Conservation (phyloP, 305 asterid genomes). For the Fraxinus ornus region DNA sequence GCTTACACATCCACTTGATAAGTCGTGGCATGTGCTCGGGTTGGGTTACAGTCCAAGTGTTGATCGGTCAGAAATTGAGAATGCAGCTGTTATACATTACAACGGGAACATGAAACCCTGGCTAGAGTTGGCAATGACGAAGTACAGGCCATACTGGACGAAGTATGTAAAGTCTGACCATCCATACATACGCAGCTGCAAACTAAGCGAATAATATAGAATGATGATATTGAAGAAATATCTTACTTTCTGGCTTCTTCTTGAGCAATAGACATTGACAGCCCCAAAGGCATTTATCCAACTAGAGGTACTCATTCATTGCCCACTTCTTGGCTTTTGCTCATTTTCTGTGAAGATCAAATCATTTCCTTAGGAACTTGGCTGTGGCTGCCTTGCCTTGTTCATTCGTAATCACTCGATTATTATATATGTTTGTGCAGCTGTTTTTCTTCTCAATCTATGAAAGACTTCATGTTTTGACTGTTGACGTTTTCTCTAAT, state of each 20-base stretch:
- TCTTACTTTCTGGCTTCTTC: conserved; percentile 19
- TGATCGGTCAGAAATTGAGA: conserved; percentile 74
- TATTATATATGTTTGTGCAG: conserved; percentile 19
- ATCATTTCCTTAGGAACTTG: conserved; percentile 19
- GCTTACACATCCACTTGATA: conserved; percentile 84
- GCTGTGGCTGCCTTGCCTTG: conserved; percentile 27
- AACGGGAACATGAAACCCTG: conserved; percentile 99
- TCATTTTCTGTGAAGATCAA: conserved; percentile 29
- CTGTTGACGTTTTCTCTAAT: background rate
- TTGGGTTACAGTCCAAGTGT: conserved; percentile 91
- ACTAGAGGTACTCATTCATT: conserved; percentile 19
- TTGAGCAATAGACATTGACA: conserved; percentile 21
- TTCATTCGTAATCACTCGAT: conserved; percentile 18
- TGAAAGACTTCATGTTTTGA: background rate
- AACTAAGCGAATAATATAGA: conserved; percentile 58
- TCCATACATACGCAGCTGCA: conserved; percentile 76
- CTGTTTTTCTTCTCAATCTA: conserved; percentile 10
- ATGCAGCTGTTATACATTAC: conserved; percentile 91
- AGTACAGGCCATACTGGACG: conserved; percentile 88
- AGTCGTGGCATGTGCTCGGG: conserved; percentile 99
- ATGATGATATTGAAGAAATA: conserved; percentile 22
- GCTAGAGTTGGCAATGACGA: conserved; percentile 94
- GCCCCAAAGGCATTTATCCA: conserved; percentile 20
- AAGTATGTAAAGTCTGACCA: conserved; percentile 82
- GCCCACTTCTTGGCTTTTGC: conserved; percentile 24